Evolutionary conservation across 2,329 filamentous ascomycete species (phyloP).

Genomic region (Pleurostoma richardsiae): DNA sequence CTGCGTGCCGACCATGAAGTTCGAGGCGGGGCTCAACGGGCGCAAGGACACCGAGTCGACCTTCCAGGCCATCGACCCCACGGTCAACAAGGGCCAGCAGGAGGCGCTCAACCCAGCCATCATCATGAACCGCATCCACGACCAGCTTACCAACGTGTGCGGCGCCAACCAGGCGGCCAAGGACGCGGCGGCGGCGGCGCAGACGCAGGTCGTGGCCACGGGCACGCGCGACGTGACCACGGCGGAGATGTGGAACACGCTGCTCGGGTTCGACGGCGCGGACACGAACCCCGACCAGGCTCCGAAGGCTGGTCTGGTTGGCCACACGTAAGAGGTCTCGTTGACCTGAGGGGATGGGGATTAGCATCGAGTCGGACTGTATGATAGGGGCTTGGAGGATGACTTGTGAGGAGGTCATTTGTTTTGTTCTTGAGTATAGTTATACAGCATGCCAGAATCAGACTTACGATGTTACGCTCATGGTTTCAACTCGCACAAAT

Average conservation of each 20-base stretch:
- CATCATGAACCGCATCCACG: conserved; percentile 64
- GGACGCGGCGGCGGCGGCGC: conserved; percentile 44
- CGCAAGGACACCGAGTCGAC: conserved; percentile 48
- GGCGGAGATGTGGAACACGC: conserved; percentile 32
- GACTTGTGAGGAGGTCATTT: neutral
- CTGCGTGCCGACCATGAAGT: conserved; percentile 49
- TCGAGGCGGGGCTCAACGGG: conserved; percentile 46
- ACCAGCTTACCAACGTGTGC: conserved; percentile 65
- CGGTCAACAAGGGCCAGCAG: conserved; percentile 43
- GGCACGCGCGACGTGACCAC: conserved; percentile 29
- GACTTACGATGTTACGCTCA: no score
- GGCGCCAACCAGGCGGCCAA: conserved; percentile 56
- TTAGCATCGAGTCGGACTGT: neutral
- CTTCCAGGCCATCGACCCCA: conserved; percentile 51
- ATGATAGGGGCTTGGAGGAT: neutral
- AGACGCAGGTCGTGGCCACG: conserved; percentile 29
- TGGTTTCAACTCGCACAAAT: no score
- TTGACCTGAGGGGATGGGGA: no score
- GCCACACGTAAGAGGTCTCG: neutral
- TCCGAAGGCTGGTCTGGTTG: neutral
- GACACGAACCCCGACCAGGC: conserved; percentile 11
- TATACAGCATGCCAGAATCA: no score
- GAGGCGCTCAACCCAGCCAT: conserved; percentile 4
- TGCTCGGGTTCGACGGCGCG: conserved; percentile 31
- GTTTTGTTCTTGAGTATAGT: neutral